These are phyloP conservation scores for Boletellus emodensis DNA, from an alignment of 768 basidiomycete genomes.

Conservation along the genomic window DNA sequence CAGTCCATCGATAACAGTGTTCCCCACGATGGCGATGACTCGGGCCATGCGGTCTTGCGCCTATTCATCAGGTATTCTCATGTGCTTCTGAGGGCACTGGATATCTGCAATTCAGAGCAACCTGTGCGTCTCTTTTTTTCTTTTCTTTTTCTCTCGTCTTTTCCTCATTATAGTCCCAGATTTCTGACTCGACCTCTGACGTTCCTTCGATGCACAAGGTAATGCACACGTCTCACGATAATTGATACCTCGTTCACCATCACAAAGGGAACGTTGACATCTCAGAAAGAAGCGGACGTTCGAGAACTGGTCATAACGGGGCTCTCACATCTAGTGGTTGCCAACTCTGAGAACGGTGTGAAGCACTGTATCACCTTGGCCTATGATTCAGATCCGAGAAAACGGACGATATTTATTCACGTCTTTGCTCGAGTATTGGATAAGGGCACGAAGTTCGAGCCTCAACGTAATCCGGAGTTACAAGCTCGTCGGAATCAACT, in stretches of 20 bases:
- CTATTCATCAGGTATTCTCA: slow-evolving; percentile 76
- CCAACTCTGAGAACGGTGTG: slow-evolving; percentile 85
- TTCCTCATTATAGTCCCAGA: slow-evolving; percentile 29
- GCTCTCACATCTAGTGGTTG: slow-evolving; percentile 73
- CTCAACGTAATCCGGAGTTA: slow-evolving; percentile 47
- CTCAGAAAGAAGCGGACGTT: slow-evolving; percentile 56
- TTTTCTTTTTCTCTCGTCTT: neutral
- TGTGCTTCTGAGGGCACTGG: slow-evolving; percentile 59
- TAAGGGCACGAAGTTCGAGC: slow-evolving; percentile 74
- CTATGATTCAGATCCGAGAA: slow-evolving; percentile 65
- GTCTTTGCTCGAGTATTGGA: slow-evolving; percentile 79
- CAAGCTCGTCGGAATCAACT: slow-evolving; percentile 50
- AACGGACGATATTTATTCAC: slow-evolving; percentile 77
- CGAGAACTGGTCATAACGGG: slow-evolving; percentile 77
- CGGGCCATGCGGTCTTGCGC: slow-evolving; percentile 66
- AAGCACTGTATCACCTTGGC: slow-evolving; percentile 82
- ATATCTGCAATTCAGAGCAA: slow-evolving; percentile 45
- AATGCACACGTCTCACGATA: slow-evolving; percentile 1
- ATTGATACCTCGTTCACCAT: slow-evolving; percentile 5
- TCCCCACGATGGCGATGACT: slow-evolving; percentile 55
- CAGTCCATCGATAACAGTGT: slow-evolving; percentile 49
- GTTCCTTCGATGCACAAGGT: slow-evolving; percentile 46
- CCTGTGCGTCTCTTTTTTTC: slow-evolving; percentile 32
- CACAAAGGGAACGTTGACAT: slow-evolving; percentile 39
- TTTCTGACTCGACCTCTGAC: slow-evolving; percentile 49